Evolutionary conservation across 2,329 filamentous ascomycete species (phyloP).

Genomic region (Ceratocystis cacaofunesta): DNA sequence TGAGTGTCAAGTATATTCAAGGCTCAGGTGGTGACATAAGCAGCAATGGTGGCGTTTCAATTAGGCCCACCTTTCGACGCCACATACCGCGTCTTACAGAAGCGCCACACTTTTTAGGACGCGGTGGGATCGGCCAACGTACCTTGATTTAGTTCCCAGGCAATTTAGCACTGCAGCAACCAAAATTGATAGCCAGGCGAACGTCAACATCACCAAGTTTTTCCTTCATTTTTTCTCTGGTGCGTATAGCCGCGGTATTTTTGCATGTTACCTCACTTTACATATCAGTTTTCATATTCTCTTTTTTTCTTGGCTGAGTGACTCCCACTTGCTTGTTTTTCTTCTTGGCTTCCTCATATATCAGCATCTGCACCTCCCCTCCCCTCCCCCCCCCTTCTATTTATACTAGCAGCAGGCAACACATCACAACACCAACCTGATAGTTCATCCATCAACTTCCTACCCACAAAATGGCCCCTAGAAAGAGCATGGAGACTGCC

Average conservation of each 20-base stretch:
- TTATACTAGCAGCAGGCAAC: not conserved
- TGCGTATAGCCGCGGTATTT: not conserved
- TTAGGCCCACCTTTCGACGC: not conserved
- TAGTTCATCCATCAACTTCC: not conserved
- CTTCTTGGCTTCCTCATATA: not conserved
- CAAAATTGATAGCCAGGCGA: not conserved
- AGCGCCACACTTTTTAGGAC: conserved; percentile 4
- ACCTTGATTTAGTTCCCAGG: not conserved
- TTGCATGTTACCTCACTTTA: not conserved
- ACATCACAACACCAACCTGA: not conserved
- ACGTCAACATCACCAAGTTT: not conserved
- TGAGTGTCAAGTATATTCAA: too few relatives aligned
- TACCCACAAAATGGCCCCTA: conserved; percentile 1
- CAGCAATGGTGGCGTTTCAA: not conserved
- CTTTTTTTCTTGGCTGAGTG: not conserved
- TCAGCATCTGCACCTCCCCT: not conserved
- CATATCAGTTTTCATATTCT: not conserved
- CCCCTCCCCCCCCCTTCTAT: not conserved
- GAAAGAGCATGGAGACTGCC: conserved; percentile 17
- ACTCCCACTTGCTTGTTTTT: not conserved
- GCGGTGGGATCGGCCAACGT: conserved; percentile 3
- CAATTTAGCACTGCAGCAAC: conserved; percentile 1
- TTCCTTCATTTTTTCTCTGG: not conserved
- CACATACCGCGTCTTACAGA: not conserved
- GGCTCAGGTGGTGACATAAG: not conserved